Percentiles rank a stretch among this genome's conserved stretches.
phyloP scores from a whole-genome alignment of 305 asterid genomes.

The Andrographis paniculata region DNA sequence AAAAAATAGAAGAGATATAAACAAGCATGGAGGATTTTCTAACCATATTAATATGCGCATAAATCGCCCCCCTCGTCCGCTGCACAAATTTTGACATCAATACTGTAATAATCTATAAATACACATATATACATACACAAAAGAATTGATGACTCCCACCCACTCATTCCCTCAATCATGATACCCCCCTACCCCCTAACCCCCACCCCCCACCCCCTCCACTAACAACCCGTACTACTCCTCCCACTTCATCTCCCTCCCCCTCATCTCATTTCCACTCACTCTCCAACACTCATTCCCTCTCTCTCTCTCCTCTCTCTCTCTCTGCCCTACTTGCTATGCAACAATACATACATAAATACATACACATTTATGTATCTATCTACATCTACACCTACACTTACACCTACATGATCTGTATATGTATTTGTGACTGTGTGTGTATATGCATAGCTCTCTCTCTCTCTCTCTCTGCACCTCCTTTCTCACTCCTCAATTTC shows the following conservation, averaged over 20 bases:
- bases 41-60: not conserved
- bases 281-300: constrained; percentile 22
- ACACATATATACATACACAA: not conserved
- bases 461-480: too few relatives aligned
- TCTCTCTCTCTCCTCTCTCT: constrained; percentile 21
- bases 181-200: constrained; percentile 11
- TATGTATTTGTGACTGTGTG: too few relatives aligned
- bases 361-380: constrained; percentile 2
- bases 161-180: constrained; percentile 69
- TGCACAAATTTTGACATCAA: constrained; percentile 23
- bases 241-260: constrained; percentile 18
- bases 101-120: constrained; percentile 10
- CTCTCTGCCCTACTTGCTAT: constrained; percentile 19
- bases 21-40: not conserved
- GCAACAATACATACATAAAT: constrained; percentile 8
- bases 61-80: constrained; percentile 79
- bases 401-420: too few relatives aligned
- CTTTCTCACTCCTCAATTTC: too few relatives aligned
- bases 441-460: too few relatives aligned
- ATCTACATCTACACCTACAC: not conserved
- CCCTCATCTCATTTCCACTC: constrained; percentile 22
- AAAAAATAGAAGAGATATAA: too few relatives aligned
- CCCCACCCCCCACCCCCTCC: not conserved
- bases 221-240: constrained; percentile 30
- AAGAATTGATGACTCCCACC: constrained; percentile 35